A percentile compares a stretch with the other conserved stretches of the same genome.
These are phyloP conservation scores for Epichloe sylvatica DNA, from an alignment of 2,329 filamentous ascomycete species.

Conservation along the genomic window DNA sequence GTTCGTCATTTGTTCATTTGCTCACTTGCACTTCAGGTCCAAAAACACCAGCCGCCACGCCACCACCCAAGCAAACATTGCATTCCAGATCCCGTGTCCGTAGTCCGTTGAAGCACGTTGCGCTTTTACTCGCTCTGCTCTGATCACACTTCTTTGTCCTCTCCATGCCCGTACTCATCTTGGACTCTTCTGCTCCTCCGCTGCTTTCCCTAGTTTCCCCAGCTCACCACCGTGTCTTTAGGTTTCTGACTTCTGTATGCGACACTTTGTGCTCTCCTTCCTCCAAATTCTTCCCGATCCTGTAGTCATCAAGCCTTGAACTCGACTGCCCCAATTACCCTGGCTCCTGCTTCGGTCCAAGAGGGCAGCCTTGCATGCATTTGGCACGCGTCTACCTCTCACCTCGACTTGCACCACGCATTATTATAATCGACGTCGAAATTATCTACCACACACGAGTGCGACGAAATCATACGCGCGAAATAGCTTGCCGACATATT, in stretches of 20 bases:
- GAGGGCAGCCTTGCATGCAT: background rate
- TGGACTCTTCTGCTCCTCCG: background rate
- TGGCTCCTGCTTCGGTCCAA: constrained; percentile 2
- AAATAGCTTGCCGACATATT: constrained; percentile 13
- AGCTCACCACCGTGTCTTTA: background rate
- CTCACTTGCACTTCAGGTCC: constrained; percentile 1
- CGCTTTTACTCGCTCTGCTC: constrained; percentile 6
- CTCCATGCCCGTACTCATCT: background rate
- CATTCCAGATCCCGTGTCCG: constrained; percentile 8
- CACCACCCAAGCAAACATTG: constrained; percentile 8
- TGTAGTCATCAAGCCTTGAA: background rate
- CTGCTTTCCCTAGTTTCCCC: background rate
- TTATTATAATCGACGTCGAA: background rate
- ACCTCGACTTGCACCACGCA: background rate
- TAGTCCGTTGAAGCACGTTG: background rate
- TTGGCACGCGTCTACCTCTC: constrained; percentile 1
- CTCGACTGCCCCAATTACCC: background rate
- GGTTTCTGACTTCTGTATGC: background rate
- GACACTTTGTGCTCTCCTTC: background rate
- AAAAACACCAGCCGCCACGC: constrained; percentile 8
- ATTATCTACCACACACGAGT: constrained; percentile 4
- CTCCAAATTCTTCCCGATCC: background rate
- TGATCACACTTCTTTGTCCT: background rate
- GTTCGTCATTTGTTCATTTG: constrained; percentile 1
- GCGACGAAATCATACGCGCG: constrained; percentile 4